These are phyloP conservation scores for Shiraia bambusicola DNA, from an alignment of 2,329 filamentous ascomycete genomes.

Conservation along the genomic window DNA sequence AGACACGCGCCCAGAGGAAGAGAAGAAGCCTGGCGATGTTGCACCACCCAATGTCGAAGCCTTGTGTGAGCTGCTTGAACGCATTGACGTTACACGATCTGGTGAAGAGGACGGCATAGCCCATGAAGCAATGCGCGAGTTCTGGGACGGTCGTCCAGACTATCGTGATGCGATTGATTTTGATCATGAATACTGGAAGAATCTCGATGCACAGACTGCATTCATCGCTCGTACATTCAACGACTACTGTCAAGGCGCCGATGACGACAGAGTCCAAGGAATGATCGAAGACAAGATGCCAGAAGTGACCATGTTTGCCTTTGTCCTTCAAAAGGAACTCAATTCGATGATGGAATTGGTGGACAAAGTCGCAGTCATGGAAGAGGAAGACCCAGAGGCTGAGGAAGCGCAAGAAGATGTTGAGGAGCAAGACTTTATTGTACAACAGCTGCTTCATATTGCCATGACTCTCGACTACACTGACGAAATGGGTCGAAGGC, in stretches of 20 bases:
- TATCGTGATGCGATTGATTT: slow-evolving; percentile 73
- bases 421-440: slow-evolving; percentile 89
- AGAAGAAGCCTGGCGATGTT: slow-evolving; percentile 49
- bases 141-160: slow-evolving; percentile 90
- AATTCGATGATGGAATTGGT: slow-evolving; percentile 66
- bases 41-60: slow-evolving; percentile 67
- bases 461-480: slow-evolving; percentile 91
- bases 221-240: slow-evolving; percentile 94
- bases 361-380: slow-evolving; percentile 54
- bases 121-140: slow-evolving; percentile 89
- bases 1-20: slow-evolving; percentile 60
- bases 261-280: slow-evolving; percentile 71
- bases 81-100: slow-evolving; percentile 89
- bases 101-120: slow-evolving; percentile 88
- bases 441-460: slow-evolving; percentile 92
- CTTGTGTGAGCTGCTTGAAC: slow-evolving; percentile 84
- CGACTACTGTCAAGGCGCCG: slow-evolving; percentile 79
- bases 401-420: slow-evolving; percentile 76
- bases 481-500: slow-evolving; percentile 91
- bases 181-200: slow-evolving; percentile 76
- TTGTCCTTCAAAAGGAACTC: slow-evolving; percentile 80
- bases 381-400: slow-evolving; percentile 56
- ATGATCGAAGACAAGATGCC: slow-evolving; percentile 91
- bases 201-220: slow-evolving; percentile 77
- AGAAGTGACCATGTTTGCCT: slow-evolving; percentile 88